Percentiles rank a stretch among this genome's conserved stretches.
phyloP scores from a whole-genome alignment of 192 early-diverging fungal species.

The Coemansia aciculifera region DNA sequence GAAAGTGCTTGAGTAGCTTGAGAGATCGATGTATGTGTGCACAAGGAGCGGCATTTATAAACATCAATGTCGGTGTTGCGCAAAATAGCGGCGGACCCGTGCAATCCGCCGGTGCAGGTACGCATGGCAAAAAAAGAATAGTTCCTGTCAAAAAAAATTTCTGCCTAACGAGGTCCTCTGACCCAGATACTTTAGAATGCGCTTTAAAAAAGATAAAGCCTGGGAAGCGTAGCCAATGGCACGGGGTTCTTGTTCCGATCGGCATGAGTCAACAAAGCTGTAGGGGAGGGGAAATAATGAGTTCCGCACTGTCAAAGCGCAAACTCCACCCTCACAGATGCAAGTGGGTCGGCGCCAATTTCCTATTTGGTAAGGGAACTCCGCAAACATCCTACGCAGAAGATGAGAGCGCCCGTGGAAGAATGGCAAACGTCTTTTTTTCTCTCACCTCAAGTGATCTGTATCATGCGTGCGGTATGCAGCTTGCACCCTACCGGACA shows the following conservation, averaged over 20 bases:
- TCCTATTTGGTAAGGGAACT: constrained; percentile 8
- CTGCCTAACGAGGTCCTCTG: not conserved
- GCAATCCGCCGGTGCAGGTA: not conserved
- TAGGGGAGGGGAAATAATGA: not conserved
- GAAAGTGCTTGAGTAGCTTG: not conserved
- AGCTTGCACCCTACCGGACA: not conserved
- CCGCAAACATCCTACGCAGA: not conserved
- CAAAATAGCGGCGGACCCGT: not conserved
- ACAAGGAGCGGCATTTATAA: not conserved
- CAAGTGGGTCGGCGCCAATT: not conserved
- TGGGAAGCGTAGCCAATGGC: not conserved
- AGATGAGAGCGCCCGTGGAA: not conserved
- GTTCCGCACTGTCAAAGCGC: not conserved
- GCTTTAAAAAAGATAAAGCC: not conserved
- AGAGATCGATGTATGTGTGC: not conserved
- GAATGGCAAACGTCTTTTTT: not conserved
- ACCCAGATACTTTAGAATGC: not conserved
- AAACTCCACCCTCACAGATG: constrained; percentile 1
- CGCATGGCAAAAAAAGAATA: not conserved
- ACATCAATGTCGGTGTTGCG: not conserved
- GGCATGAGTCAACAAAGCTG: not conserved
- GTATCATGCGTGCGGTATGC: not conserved
- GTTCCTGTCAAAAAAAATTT: not conserved
- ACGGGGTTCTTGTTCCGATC: not conserved
- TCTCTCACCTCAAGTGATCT: not conserved